These are phyloP conservation scores for Hypoxylon sp. DNA, from an alignment of 2,329 filamentous ascomycete genomes.

Conservation along the genomic window DNA sequence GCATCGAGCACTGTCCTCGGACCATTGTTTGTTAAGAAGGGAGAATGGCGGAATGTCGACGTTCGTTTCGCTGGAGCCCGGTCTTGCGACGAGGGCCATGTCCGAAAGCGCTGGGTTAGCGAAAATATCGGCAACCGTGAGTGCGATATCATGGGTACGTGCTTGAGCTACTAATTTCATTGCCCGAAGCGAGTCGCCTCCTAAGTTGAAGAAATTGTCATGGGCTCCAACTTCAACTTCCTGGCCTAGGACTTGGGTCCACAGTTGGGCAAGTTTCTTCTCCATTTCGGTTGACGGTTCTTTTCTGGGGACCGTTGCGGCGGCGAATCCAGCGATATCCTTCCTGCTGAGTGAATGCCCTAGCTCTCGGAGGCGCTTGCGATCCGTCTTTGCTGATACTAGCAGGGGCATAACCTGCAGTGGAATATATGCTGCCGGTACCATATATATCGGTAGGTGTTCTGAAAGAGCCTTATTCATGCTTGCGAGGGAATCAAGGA, in stretches of 20 bases:
- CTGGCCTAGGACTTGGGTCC: slow-evolving; percentile 56
- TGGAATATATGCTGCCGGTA: slow-evolving; percentile 62
- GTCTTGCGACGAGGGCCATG: slow-evolving; percentile 58
- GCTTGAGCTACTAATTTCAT: slow-evolving; percentile 64
- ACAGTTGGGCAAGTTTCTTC: slow-evolving; percentile 55
- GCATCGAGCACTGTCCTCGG: slow-evolving; percentile 50
- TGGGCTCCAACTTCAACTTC: slow-evolving; percentile 51
- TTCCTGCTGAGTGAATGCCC: slow-evolving; percentile 58
- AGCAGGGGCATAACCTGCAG: slow-evolving; percentile 61
- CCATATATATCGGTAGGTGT: slow-evolving; percentile 60
- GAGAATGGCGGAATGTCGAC: slow-evolving; percentile 56
- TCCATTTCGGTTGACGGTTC: slow-evolving; percentile 57
- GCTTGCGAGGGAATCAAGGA: slow-evolving; percentile 48
- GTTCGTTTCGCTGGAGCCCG: slow-evolving; percentile 43
- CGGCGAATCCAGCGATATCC: slow-evolving; percentile 55
- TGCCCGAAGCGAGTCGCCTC: slow-evolving; percentile 64
- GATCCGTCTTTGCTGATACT: slow-evolving; percentile 64
- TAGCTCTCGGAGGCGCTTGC: slow-evolving; percentile 62
- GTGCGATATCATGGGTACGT: slow-evolving; percentile 54
- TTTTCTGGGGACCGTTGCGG: slow-evolving; percentile 51
- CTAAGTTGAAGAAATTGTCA: slow-evolving; percentile 53
- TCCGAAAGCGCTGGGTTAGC: slow-evolving; percentile 59
- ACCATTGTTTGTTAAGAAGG: slow-evolving; percentile 56
- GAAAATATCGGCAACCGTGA: slow-evolving; percentile 63
- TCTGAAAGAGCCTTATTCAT: slow-evolving; percentile 53